These are phyloP conservation scores for Achlya hypogyna DNA, from an alignment of 352 stramenopile species.

Conservation along the genomic window DNA sequence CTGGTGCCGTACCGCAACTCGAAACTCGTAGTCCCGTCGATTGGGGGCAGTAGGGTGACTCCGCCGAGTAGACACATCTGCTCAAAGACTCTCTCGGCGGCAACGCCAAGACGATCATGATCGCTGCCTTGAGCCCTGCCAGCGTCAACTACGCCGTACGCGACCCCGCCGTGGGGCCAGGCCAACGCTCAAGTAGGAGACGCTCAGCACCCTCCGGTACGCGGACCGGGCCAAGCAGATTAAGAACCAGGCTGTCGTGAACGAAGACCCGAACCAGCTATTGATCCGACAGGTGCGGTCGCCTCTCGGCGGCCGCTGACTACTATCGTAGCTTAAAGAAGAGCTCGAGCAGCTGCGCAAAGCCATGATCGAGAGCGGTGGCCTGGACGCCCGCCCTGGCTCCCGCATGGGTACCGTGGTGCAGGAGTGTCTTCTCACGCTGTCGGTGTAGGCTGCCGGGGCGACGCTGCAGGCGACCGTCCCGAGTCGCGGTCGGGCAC, in stretches of 20 bases:
- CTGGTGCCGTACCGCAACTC: conserved; percentile 89
- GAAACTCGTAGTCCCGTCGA: conserved; percentile 59
- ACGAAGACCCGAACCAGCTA: conserved; percentile 85
- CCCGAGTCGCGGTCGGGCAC: conserved; percentile 39
- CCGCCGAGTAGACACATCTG: conserved; percentile 48
- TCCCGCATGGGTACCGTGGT: conserved; percentile 17
- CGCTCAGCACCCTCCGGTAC: conserved; percentile 84
- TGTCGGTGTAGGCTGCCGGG: background rate
- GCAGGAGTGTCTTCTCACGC: background rate
- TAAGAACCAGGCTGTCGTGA: conserved; percentile 89
- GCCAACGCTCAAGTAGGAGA: conserved; percentile 47
- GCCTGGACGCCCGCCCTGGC: conserved; percentile 4
- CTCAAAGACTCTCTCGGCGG: conserved; percentile 80
- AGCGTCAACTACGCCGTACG: conserved; percentile 78
- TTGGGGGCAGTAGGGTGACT: background rate
- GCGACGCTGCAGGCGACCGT: conserved; percentile 23
- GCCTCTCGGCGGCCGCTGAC: background rate
- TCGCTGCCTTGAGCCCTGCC: conserved; percentile 77
- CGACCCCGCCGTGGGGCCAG: background rate
- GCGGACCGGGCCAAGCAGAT: conserved; percentile 88
- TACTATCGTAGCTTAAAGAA: conserved; percentile 51
- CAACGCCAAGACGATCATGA: conserved; percentile 89
- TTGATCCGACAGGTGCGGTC: conserved; percentile 60
- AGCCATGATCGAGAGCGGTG: conserved; percentile 60
- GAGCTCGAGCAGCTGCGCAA: conserved; percentile 58